phyloP scores from a whole-genome alignment of 768 basidiomycete species.

The Mycena kentingensis region DNA sequence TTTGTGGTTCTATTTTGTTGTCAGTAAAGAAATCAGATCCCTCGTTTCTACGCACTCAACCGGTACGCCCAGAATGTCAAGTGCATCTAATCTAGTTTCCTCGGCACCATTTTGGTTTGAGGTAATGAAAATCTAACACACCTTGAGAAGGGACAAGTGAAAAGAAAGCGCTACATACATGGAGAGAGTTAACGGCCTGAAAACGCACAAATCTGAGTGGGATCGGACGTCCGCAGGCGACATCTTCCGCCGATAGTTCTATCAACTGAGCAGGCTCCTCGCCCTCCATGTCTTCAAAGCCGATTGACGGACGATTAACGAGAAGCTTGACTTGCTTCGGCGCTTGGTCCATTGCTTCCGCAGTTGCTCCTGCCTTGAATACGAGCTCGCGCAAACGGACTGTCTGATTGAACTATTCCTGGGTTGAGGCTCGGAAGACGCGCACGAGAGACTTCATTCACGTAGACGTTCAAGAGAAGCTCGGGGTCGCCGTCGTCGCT shows the following conservation, averaged over 20 bases:
- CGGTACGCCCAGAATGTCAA: constrained; percentile 65
- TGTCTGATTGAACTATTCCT: constrained; percentile 65
- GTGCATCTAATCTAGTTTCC: constrained; percentile 63
- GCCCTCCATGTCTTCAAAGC: constrained; percentile 67
- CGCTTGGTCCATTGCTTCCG: constrained; percentile 43
- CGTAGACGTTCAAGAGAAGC: constrained; percentile 66
- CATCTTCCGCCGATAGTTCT: constrained; percentile 51
- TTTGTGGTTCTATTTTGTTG: constrained; percentile 34
- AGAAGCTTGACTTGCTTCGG: constrained; percentile 66
- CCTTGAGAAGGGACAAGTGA: not conserved
- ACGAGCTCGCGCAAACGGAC: constrained; percentile 65
- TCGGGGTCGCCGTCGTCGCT: constrained; percentile 73
- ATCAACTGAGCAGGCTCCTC: constrained; percentile 61
- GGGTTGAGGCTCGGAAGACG: not conserved
- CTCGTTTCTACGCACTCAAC: constrained; percentile 61
- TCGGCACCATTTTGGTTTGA: constrained; percentile 68
- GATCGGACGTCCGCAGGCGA: constrained; percentile 48
- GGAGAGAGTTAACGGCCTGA: constrained; percentile 65
- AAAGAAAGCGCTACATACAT: constrained; percentile 45
- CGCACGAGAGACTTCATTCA: constrained; percentile 39
- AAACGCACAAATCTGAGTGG: constrained; percentile 67
- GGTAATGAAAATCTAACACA: constrained; percentile 62
- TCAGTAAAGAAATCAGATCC: not conserved
- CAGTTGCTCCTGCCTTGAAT: constrained; percentile 50
- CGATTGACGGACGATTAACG: constrained; percentile 58